These are phyloP conservation scores for Tricholoma matsutake DNA, from an alignment of 768 basidiomycete genomes.

Conservation along the genomic window DNA sequence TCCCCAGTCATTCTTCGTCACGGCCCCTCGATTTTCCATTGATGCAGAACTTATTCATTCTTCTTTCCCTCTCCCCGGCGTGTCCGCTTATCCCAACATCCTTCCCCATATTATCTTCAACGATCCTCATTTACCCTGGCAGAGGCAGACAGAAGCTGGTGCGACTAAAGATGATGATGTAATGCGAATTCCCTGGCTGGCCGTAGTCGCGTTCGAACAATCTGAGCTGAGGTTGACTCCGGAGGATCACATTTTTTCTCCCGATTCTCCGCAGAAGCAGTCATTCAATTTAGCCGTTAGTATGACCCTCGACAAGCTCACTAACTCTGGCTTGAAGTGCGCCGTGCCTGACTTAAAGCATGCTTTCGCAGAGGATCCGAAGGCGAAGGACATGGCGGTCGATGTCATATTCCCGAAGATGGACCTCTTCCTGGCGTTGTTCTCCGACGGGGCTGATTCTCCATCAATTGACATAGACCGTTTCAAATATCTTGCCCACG, in stretches of 20 bases:
- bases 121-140: neutral
- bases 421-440: neutral
- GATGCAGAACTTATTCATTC: neutral
- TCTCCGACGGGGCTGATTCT: neutral
- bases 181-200: neutral
- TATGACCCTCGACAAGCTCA: too few relatives aligned
- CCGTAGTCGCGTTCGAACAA: neutral
- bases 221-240: neutral
- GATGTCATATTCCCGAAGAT: neutral
- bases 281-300: too few relatives aligned
- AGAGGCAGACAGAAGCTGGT: neutral
- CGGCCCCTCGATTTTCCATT: neutral
- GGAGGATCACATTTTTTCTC: too few relatives aligned
- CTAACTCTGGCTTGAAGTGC: too few relatives aligned
- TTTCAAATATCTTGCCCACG: neutral
- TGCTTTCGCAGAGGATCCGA: neutral
- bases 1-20: neutral
- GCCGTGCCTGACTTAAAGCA: too few relatives aligned
- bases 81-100: neutral
- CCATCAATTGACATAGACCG: neutral
- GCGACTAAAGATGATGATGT: neutral
- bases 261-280: too few relatives aligned
- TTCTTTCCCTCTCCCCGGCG: neutral
- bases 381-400: neutral
- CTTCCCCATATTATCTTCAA: neutral